Percentiles rank a stretch among this genome's conserved stretches.
phyloP scores from a whole-genome alignment of 1,284 basidiomycete species.

The Gomphus sp. region DNA sequence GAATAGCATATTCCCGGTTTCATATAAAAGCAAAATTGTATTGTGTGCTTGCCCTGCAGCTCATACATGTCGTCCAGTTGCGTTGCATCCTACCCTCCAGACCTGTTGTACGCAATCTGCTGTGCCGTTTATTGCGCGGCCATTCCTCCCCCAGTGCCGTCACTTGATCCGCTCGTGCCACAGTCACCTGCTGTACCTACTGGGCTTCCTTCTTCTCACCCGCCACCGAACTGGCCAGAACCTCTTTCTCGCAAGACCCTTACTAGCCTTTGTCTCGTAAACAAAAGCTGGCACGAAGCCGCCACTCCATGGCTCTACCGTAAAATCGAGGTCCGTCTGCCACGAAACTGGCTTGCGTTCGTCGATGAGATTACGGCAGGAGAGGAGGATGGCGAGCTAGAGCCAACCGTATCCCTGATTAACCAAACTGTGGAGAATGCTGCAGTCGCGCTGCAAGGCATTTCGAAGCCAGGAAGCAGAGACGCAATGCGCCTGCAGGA shows the following conservation, averaged over 20 bases:
- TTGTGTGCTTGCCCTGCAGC: background rate
- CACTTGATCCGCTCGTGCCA: slow-evolving; percentile 58
- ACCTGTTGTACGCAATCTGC: slow-evolving; percentile 60
- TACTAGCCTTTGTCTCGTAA: slow-evolving; percentile 60
- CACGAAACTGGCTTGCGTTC: slow-evolving; percentile 69
- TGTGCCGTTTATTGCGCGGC: slow-evolving; percentile 56
- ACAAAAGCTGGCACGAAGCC: slow-evolving; percentile 63
- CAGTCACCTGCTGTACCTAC: slow-evolving; percentile 43
- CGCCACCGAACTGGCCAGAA: slow-evolving; percentile 59
- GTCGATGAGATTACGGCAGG: slow-evolving; percentile 66
- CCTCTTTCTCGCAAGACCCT: slow-evolving; percentile 51
- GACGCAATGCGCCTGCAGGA: slow-evolving; percentile 39
- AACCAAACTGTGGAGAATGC: slow-evolving; percentile 50
- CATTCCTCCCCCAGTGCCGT: slow-evolving; percentile 40
- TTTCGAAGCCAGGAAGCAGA: slow-evolving; percentile 32
- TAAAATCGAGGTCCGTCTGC: slow-evolving; percentile 69
- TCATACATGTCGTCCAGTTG: slow-evolving; percentile 4
- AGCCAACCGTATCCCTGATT: slow-evolving; percentile 46
- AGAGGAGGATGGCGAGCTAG: slow-evolving; percentile 36
- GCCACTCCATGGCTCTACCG: slow-evolving; percentile 77
- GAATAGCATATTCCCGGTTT: no score
- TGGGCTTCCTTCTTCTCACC: slow-evolving; percentile 58
- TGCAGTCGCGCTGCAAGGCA: slow-evolving; percentile 19
- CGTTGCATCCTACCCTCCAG: slow-evolving; percentile 38
- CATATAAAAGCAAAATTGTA: no score